Percentiles rank a stretch among this genome's conserved stretches.
Evolutionary conservation across 1,139 yeast species (phyloP).

Genomic region (Debaryomyces sp.): DNA sequence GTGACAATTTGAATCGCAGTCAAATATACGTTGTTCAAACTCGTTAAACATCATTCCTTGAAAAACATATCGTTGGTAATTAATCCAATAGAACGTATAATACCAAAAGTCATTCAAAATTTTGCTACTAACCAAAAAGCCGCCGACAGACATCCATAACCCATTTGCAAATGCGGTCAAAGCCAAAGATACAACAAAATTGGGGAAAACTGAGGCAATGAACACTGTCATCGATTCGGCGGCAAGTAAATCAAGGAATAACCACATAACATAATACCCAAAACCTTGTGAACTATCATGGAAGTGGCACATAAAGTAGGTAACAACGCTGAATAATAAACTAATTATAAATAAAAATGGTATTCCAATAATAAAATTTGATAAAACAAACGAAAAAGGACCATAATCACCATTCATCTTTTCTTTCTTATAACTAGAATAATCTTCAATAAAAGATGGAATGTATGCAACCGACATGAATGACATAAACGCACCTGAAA

Average conservation of each 20-base stretch:
- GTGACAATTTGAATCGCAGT: slow-evolving; percentile 34
- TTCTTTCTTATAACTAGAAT: slow-evolving; percentile 30
- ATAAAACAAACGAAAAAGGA: slow-evolving; percentile 33
- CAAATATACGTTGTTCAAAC: slow-evolving; percentile 27
- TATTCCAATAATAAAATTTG: slow-evolving; percentile 39
- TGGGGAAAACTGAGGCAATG: slow-evolving; percentile 34
- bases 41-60: slow-evolving; percentile 49
- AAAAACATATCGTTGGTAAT: slow-evolving; percentile 43
- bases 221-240: slow-evolving; percentile 44
- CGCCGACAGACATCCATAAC: slow-evolving; percentile 49
- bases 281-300: slow-evolving; percentile 30
- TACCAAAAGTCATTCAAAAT: slow-evolving; percentile 41
- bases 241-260: slow-evolving; percentile 40
- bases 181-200: slow-evolving; percentile 41
- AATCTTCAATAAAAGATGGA: slow-evolving; percentile 43
- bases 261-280: slow-evolving; percentile 37
- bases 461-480: slow-evolving; percentile 48
- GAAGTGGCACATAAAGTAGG: slow-evolving; percentile 39
- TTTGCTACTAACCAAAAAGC: slow-evolving; percentile 36
- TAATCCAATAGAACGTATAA: slow-evolving; percentile 42
- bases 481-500: slow-evolving; percentile 47
- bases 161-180: slow-evolving; percentile 44
- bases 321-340: slow-evolving; percentile 31
- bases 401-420: slow-evolving; percentile 40
- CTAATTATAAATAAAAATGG: slow-evolving; percentile 40